Evolutionary conservation across 208 protist genomes (phyloP).

Genomic region (Acanthamoeba culbertsoni): DNA sequence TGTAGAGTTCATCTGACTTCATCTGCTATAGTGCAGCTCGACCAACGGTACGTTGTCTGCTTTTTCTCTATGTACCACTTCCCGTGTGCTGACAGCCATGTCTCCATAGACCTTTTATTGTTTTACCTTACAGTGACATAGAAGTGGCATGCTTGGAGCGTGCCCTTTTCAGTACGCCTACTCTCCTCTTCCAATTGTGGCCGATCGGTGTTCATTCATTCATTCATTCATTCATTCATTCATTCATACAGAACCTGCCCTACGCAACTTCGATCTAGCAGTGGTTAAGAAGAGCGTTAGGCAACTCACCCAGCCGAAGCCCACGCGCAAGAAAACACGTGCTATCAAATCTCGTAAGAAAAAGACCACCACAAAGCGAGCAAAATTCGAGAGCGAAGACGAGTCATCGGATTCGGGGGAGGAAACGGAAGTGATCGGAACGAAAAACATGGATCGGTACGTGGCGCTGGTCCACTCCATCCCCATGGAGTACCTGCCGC

Average conservation of each 20-base stretch:
- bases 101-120: neutral
- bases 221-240: neutral
- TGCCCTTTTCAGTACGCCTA: neutral
- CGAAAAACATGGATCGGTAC: neutral
- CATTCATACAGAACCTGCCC: neutral
- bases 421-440: neutral
- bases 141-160: slow-evolving; percentile 40
- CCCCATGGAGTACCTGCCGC: neutral
- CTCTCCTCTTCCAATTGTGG: neutral
- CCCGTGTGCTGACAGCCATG: neutral
- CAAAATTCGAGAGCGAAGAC: neutral
- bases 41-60: neutral
- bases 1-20: neutral
- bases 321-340: neutral
- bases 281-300: neutral
- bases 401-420: neutral
- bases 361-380: neutral
- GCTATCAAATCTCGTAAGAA: neutral
- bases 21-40: neutral
- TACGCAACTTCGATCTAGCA: neutral
- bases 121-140: neutral
- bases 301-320: neutral
- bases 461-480: neutral
- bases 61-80: neutral
- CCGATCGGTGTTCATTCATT: neutral